These are phyloP conservation scores for Wickerhamiella sorbophila DNA, from an alignment of 805 yeast genomes.

Conservation along the genomic window DNA sequence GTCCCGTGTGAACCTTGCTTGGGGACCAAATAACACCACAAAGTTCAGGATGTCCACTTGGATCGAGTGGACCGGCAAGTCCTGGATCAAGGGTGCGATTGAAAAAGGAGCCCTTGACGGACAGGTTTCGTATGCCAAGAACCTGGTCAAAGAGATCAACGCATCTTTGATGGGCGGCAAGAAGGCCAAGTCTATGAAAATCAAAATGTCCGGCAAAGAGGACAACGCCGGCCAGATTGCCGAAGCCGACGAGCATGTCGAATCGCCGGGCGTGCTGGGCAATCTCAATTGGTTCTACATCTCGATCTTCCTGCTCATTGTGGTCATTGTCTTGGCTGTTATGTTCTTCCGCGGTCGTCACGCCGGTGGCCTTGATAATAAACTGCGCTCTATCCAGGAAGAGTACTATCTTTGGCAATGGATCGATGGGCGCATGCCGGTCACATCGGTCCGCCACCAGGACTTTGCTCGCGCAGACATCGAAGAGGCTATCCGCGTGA, in stretches of 20 bases:
- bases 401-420: conserved; percentile 62
- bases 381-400: conserved; percentile 28
- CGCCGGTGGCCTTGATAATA: conserved; percentile 16
- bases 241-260: conserved; percentile 8
- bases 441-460: conserved; percentile 12
- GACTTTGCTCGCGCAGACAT: conserved; percentile 10
- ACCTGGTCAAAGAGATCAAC: conserved; percentile 31
- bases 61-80: conserved; percentile 78
- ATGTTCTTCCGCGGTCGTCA: conserved; percentile 7
- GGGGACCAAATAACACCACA: conserved; percentile 57
- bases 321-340: conserved; percentile 9
- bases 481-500: conserved; percentile 15
- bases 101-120: conserved; percentile 78
- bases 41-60: conserved; percentile 48
- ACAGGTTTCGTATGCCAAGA: conserved; percentile 48
- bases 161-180: conserved; percentile 11
- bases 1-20: conserved; percentile 29
- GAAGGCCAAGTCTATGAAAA: background rate
- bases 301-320: conserved; percentile 6
- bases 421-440: conserved; percentile 36
- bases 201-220: background rate
- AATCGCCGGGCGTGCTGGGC: background rate
- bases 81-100: conserved; percentile 84
- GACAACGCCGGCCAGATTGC: conserved; percentile 2
- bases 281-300: conserved; percentile 10